Base-by-base conservation (phyloP, 73 alveolate genomes). In the Paraurostyla sp. region DNA sequence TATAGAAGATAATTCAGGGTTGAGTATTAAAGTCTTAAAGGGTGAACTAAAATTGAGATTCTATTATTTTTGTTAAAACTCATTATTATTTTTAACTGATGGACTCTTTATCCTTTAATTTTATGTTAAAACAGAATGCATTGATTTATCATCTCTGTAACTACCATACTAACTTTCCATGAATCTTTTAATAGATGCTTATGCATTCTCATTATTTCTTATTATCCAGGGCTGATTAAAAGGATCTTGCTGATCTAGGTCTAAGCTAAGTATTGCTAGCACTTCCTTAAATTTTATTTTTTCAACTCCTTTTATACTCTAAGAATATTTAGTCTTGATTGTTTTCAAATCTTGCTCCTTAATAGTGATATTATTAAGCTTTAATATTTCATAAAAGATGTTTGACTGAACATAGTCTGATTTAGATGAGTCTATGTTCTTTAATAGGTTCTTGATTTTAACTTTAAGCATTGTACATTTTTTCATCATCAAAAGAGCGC, bases 141-240 rank as follows among this genome's bases (percentile, higher is more conserved):
- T 13, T 7, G 78, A 25, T 20, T 29, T 60, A 60, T 33, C 32
- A 30, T 25, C 52, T 30, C 25, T 2, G 13, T 18, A 6, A 52
- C 69, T 52, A 9, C 69, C 69, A 27, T 60, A 60, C 9, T 60
- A 45, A 60, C 78, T 60, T 11, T 60, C 50, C 45, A 60, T 60
- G 32, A 60, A 60, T 69, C 62, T 69, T 40, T 29, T 41, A 32
- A 69, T 69, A 43, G 58, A 38, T 16, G 41, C 42, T 36, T 36
- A 13, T 7, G 27, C 62, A 32, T 38, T 42, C 15, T 69, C 62
- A n/a, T 9, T 3, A 42, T 69, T 69, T 69, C 84, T 69, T 69
- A 69, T 3, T 15, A 69, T 25, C 84, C 84, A 69, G 7, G 4
- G 9, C 29, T 7, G 33, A 40, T 69, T 7, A 62, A 69, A 38